These are phyloP conservation scores for Voacanga thouarsii DNA, from an alignment of 257 asterid genomes.

Conservation along the genomic window DNA sequence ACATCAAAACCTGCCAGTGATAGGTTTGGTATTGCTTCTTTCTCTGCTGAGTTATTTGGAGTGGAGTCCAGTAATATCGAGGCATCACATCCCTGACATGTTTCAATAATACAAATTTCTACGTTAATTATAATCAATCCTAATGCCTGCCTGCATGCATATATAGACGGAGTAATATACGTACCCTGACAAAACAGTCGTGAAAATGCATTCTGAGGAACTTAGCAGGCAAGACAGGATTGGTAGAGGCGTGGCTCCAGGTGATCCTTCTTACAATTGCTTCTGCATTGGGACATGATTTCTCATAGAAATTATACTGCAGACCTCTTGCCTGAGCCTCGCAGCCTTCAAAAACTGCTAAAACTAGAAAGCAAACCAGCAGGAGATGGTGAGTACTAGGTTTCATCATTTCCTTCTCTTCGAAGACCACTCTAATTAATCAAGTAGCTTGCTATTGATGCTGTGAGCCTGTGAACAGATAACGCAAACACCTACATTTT, in stretches of 20 bases:
- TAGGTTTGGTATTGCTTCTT: constrained; percentile 33
- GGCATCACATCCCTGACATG: constrained; percentile 43
- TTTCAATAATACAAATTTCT: too few species aligned
- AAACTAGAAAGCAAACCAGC: too few species aligned
- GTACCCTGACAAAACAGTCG: constrained; percentile 54
- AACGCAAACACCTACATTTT: too few species aligned
- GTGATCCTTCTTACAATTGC: not conserved
- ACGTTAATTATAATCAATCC: too few species aligned
- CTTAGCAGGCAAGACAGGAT: constrained; percentile 5
- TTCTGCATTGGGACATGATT: constrained; percentile 3
- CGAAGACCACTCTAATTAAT: too few species aligned
- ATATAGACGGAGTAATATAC: not conserved
- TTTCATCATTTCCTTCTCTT: too few species aligned
- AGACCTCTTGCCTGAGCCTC: not conserved
- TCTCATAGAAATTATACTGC: not conserved
- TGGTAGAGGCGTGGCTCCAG: not conserved
- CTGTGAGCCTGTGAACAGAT: too few species aligned
- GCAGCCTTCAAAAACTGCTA: too few species aligned
- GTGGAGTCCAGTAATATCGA: constrained; percentile 44
- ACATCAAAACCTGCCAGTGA: constrained; percentile 47
- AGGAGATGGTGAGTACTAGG: too few species aligned
- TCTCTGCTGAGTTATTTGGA: constrained; percentile 41
- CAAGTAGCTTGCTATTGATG: too few species aligned
- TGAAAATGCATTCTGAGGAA: constrained; percentile 47
- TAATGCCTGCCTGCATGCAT: too few species aligned